Evolutionary conservation across 2,329 filamentous ascomycete genomes (phyloP).

Genomic region (Sclerotinia nivalis): DNA sequence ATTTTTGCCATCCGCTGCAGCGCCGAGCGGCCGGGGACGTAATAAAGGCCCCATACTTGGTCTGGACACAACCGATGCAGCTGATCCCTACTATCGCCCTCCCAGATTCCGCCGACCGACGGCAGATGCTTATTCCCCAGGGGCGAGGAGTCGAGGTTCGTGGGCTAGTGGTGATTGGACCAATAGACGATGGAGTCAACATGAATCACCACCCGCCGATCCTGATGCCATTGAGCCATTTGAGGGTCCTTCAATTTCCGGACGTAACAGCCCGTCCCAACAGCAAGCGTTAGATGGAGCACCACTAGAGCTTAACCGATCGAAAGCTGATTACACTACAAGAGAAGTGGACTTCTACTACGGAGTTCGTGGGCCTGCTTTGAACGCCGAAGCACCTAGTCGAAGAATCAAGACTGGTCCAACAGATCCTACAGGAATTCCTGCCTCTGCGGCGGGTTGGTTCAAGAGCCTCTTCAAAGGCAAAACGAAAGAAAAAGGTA

Average conservation of each 20-base stretch:
- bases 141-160: slow-evolving; percentile 47
- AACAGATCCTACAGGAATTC: slow-evolving; percentile 88
- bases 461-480: slow-evolving; percentile 76
- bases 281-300: slow-evolving; percentile 39
- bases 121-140: slow-evolving; percentile 48
- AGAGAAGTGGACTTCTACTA: slow-evolving; percentile 98
- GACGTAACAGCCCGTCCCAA: slow-evolving; percentile 51
- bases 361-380: slow-evolving; percentile 81
- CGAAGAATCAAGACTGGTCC: slow-evolving; percentile 90
- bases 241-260: slow-evolving; percentile 46
- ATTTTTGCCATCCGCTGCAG: slow-evolving; percentile 56
- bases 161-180: slow-evolving; percentile 50
- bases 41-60: slow-evolving; percentile 47
- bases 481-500: slow-evolving; percentile 91
- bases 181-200: slow-evolving; percentile 44
- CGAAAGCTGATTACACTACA: slow-evolving; percentile 80
- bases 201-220: slow-evolving; percentile 43
- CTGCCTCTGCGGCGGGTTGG: slow-evolving; percentile 88
- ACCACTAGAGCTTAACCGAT: slow-evolving; percentile 34
- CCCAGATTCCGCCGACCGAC: slow-evolving; percentile 71
- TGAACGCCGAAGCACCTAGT: slow-evolving; percentile 78
- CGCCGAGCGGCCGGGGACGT: slow-evolving; percentile 32
- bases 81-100: slow-evolving; percentile 86
- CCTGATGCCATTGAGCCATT: slow-evolving; percentile 41
- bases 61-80: slow-evolving; percentile 51